A percentile compares a stretch with the other conserved stretches of the same genome.
phyloP scores from a whole-genome alignment of 345 rosid species.

The Pistacia vera region DNA sequence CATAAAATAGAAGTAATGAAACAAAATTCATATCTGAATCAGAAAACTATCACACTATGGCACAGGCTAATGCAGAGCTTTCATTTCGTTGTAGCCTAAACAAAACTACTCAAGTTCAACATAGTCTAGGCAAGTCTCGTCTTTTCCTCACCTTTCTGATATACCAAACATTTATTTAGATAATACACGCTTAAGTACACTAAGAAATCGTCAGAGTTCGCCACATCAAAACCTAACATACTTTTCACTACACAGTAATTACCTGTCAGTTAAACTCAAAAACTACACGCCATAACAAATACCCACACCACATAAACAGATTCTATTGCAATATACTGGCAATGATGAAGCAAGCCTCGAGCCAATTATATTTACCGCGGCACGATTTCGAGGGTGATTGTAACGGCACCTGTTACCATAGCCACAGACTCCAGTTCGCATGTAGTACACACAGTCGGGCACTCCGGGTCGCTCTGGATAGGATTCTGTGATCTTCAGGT shows the following conservation, averaged over 20 bases:
- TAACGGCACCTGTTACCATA: slow-evolving; percentile 83
- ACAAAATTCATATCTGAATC: not conserved
- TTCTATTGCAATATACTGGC: not conserved
- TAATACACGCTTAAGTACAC: not conserved
- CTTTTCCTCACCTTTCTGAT: not conserved
- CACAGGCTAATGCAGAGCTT: not conserved
- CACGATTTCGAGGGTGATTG: slow-evolving; percentile 95
- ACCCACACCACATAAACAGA: not conserved
- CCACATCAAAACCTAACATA: slow-evolving; percentile 13
- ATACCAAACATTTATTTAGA: slow-evolving; percentile 1
- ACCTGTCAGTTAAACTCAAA: not conserved
- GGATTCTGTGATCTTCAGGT: slow-evolving; percentile 48
- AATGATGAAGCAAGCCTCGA: slow-evolving; percentile 1
- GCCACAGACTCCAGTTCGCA: slow-evolving; percentile 92
- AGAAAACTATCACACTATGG: not conserved
- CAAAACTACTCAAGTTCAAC: not conserved
- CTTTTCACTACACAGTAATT: slow-evolving; percentile 26
- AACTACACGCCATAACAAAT: not conserved
- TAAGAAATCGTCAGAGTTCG: not conserved
- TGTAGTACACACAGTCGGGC: slow-evolving; percentile 91
- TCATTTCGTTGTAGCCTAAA: not conserved
- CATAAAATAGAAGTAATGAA: not conserved
- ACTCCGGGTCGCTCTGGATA: slow-evolving; percentile 84
- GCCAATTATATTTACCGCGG: slow-evolving; percentile 50
- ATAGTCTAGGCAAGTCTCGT: not conserved